Conservation (phyloP, 371 early-diverging fungal species). For the Sanchytrium tribonematis region DNA sequence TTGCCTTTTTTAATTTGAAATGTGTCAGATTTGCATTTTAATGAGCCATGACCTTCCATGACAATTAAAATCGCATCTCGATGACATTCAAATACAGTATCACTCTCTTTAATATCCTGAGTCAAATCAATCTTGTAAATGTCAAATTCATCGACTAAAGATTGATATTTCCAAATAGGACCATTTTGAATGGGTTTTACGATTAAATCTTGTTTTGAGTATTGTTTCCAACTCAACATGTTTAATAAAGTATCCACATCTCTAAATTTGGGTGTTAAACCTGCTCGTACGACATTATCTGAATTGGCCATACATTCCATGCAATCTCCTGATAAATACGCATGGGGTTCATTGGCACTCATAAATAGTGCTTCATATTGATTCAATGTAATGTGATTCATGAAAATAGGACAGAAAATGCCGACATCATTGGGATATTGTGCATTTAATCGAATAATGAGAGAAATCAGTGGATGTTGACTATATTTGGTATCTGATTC, state of each 20-base stretch:
- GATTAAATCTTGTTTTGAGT: too few relatives aligned
- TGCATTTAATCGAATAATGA: slow-evolving; percentile 22
- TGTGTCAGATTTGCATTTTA: too few relatives aligned
- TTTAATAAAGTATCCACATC: slow-evolving; percentile 65
- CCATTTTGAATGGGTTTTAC: too few relatives aligned
- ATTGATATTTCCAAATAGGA: too few relatives aligned
- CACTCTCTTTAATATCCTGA: too few relatives aligned
- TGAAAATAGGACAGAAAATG: slow-evolving; percentile 46
- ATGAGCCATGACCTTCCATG: too few relatives aligned
- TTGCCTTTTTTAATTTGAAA: too few relatives aligned
- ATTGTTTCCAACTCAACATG: slow-evolving; percentile 73
- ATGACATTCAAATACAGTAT: too few relatives aligned
- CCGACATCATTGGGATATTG: slow-evolving; percentile 84
- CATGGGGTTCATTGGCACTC: slow-evolving; percentile 87
- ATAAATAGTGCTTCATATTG: slow-evolving; percentile 78
- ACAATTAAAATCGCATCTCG: too few relatives aligned
- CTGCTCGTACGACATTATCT: slow-evolving; percentile 89
- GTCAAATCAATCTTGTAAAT: too few relatives aligned
- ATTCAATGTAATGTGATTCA: slow-evolving; percentile 47
- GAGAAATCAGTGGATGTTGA: not conserved
- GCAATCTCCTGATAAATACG: slow-evolving; percentile 82
- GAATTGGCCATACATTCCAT: slow-evolving; percentile 92
- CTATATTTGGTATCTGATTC: too few relatives aligned
- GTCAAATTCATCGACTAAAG: too few relatives aligned
- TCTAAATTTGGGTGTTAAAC: slow-evolving; percentile 89